A percentile compares a stretch with the other conserved stretches of the same genome.
phyloP scores from a whole-genome alignment of 176 grass and related monocot species.

The Poa annua region DNA sequence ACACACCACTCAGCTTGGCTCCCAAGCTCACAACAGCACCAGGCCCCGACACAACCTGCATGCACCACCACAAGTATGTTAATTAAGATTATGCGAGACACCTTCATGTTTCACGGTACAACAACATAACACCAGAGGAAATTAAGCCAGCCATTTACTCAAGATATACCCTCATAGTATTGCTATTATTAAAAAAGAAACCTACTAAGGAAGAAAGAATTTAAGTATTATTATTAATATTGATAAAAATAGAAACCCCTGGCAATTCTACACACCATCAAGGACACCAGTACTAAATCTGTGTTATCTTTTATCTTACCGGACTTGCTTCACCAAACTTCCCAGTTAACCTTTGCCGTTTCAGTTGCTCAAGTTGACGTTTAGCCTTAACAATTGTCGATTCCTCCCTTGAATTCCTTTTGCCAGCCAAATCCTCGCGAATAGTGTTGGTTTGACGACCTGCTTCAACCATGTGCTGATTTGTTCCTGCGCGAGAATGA shows the following conservation, averaged over 20 bases:
- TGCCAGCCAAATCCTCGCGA: background rate
- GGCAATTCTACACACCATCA: no score
- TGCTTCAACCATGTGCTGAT: background rate
- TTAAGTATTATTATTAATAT: background rate
- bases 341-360: background rate
- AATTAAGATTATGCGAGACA: background rate
- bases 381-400: no score
- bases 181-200: background rate
- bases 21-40: background rate
- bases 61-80: background rate
- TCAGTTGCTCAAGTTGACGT: background rate
- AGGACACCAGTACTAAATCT: no score
- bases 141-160: no score
- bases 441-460: background rate
- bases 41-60: background rate
- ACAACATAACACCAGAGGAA: no score
- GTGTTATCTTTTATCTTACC: constrained; percentile 8
- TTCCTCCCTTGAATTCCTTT: background rate
- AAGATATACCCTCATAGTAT: no score
- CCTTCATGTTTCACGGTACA: background rate
- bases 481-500: background rate
- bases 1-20: background rate
- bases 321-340: background rate
- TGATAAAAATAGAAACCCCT: no score
- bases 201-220: background rate